A percentile compares a stretch with the other conserved stretches of the same genome.
phyloP scores from a whole-genome alignment of 2,329 filamentous ascomycete species.

The Fusarium palustre region DNA sequence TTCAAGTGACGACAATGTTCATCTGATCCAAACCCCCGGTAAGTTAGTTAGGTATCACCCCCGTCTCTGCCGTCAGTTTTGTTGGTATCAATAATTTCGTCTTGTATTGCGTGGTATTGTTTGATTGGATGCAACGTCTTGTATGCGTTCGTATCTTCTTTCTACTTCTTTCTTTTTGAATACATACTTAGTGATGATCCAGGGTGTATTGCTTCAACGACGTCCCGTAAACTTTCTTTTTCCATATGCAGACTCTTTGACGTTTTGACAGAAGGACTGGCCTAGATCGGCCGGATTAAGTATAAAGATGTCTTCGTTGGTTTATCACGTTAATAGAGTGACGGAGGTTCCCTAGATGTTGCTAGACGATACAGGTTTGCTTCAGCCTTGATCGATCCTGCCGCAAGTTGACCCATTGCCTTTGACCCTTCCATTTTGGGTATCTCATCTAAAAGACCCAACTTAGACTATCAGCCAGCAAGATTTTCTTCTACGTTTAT shows the following conservation, averaged over 20 bases:
- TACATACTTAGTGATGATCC: neutral
- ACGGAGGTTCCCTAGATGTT: neutral
- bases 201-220: constrained; percentile 21
- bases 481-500: constrained; percentile 5
- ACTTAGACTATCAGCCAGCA: neutral
- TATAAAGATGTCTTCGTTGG: neutral
- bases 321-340: neutral
- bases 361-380: neutral
- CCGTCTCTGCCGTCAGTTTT: constrained; percentile 17
- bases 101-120: constrained; percentile 7
- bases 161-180: constrained; percentile 12
- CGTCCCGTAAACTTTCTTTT: constrained; percentile 17
- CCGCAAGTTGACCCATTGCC: constrained; percentile 21
- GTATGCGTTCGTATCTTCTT: neutral
- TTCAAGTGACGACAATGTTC: constrained; percentile 4
- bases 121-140: constrained; percentile 3
- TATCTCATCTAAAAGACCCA: constrained; percentile 27
- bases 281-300: neutral
- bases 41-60: constrained; percentile 25
- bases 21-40: constrained; percentile 24
- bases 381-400: neutral
- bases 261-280: neutral
- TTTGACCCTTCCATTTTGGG: constrained; percentile 39
- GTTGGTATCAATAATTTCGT: constrained; percentile 7
- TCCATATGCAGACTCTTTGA: constrained; percentile 2